Base-by-base conservation (phyloP, 1,139 yeast species). In the Taphrina confusa region DNA sequence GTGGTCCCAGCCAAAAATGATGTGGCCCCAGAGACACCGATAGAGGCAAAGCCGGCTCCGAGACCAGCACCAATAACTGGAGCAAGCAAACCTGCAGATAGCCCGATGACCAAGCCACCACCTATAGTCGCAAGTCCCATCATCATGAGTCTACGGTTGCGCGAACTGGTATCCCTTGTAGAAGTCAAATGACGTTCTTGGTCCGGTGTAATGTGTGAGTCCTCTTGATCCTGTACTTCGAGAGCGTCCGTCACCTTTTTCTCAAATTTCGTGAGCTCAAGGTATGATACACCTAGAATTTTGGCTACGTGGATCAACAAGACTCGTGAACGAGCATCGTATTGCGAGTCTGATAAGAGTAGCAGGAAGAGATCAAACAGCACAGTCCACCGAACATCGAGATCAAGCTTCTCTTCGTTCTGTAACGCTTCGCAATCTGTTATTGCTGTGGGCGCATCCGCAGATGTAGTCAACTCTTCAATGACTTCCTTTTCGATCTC, bases 21-120 rank as follows among this genome's bases (percentile, higher is more conserved):
- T 18, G 89, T 75, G 0, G 98, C 90, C 20, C 99, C 98, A 1
- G 88, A 78, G 27, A 94, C 87, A 27, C 99, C 99, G 30, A 92
- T 83, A 0, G 98, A 92, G 0, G 97, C 85, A 47, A 94, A 77
- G 9, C 98, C 99, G 1, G 98, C 97, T 1, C 98, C 98, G 27
- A 94, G 71, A 67, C 99, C 98, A 0, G 97, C 97, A 47, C 98
- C 98, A 68, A 94, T 94, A 3, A 94, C 96, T 0, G 99, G 99
- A 0, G 98, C 98, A 55, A 94, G 76, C 51, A 94, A 74, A 1
- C 99, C 99, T 12, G 96, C 97, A 61, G 97, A 88, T 30, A 94
- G 76, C 1, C 98, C 98, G 62, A 94, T 82, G 1, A 95, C 96
- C 30, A 94, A 76, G 0, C 96, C 91, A 0, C 99, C 99, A 14